Conservation (phyloP, 2,329 filamentous ascomycete species). For the Aspergillus sp. region DNA sequence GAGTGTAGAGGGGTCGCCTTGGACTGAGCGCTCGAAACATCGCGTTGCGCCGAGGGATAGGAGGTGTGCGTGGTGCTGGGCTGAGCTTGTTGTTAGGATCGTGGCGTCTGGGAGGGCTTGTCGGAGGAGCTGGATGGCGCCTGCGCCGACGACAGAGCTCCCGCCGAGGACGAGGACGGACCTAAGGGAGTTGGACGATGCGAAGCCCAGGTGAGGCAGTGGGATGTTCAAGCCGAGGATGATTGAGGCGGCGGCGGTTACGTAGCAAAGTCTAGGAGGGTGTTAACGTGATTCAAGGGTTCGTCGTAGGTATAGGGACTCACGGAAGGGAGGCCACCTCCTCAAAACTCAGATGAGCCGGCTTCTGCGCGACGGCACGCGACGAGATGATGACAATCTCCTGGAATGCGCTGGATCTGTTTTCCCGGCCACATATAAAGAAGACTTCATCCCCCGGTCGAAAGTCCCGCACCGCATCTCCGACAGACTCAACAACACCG, state of each 20-base stretch:
- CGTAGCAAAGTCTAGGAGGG: background rate
- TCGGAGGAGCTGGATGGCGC: background rate
- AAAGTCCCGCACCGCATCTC: background rate
- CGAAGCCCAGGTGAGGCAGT: background rate
- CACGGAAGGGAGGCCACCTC: conserved; percentile 5
- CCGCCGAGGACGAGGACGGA: background rate
- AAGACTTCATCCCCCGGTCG: conserved; percentile 2
- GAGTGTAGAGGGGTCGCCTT: background rate
- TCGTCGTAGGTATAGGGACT: background rate
- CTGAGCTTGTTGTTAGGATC: background rate
- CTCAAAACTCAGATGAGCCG: background rate
- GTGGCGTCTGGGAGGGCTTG: background rate
- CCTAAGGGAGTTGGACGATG: background rate
- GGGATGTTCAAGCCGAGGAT: background rate
- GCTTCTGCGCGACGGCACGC: background rate
- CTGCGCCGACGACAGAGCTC: background rate
- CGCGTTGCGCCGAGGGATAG: background rate
- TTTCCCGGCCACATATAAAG: background rate
- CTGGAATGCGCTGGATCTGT: background rate
- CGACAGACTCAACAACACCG: background rate
- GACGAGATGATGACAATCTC: background rate
- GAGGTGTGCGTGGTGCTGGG: background rate
- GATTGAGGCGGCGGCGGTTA: background rate
- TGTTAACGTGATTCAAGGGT: background rate
- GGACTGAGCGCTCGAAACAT: background rate